These are phyloP conservation scores for Zygosaccharomyces pseudobailii DNA, from an alignment of 1,139 yeast genomes.

Conservation along the genomic window DNA sequence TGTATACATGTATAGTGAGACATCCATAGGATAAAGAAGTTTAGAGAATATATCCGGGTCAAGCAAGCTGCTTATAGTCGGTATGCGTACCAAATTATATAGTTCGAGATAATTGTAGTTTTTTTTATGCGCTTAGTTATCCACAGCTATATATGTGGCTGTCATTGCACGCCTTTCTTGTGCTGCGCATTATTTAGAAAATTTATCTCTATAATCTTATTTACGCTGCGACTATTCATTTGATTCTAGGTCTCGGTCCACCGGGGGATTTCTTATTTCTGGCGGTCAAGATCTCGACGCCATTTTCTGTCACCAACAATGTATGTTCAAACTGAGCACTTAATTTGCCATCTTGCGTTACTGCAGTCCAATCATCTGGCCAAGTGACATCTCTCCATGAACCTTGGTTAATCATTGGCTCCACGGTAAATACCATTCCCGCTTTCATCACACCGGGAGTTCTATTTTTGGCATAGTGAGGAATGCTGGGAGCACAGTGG, in stretches of 20 bases:
- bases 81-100: no score
- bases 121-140: no score
- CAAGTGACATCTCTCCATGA: constrained; percentile 74
- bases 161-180: no score
- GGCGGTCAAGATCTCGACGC: constrained; percentile 87
- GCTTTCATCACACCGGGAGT: constrained; percentile 92
- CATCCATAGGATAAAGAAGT: no score
- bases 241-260: constrained; percentile 66
- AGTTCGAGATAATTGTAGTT: no score
- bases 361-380: constrained; percentile 99
- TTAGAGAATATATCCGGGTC: no score
- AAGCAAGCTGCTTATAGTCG: no score
- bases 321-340: constrained; percentile 97
- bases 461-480: constrained; percentile 91
- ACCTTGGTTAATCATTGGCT: constrained; percentile 96
- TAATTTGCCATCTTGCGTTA: constrained; percentile 79
- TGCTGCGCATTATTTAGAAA: not conserved
- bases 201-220: constrained; percentile 1
- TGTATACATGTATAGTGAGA: no score
- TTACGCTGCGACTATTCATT: constrained; percentile 16
- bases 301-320: constrained; percentile 84
- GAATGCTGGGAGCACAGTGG: constrained; percentile 91
- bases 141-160: no score
- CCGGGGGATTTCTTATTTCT: constrained; percentile 80
- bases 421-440: constrained; percentile 96